Evolutionary conservation across 495 filamentous ascomycete species (phyloP).

Genomic region (Cercophora samala): DNA sequence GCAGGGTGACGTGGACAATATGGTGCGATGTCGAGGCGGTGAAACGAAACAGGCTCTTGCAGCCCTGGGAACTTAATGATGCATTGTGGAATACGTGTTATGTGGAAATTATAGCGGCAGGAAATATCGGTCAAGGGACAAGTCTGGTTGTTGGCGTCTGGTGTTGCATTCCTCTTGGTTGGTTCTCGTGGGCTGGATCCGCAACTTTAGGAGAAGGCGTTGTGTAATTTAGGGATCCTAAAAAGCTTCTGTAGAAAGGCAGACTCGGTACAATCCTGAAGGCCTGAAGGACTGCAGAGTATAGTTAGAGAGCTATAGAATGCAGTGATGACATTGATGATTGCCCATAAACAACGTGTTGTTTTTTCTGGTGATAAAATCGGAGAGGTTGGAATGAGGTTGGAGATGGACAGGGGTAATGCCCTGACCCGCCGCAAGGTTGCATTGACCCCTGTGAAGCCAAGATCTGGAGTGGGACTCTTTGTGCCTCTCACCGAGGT

Average conservation of each 20-base stretch:
- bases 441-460: background rate
- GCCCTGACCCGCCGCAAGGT: background rate
- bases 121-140: background rate
- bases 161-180: constrained; percentile 1
- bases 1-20: background rate
- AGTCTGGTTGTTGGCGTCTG: background rate
- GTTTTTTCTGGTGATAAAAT: background rate
- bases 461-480: background rate
- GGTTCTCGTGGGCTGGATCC: constrained; percentile 17
- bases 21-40: constrained; percentile 1
- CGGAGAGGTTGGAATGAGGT: constrained; percentile 1
- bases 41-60: background rate
- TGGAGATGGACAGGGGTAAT: constrained; percentile 1
- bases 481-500: constrained; percentile 8
- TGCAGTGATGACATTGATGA: background rate
- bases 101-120: background rate
- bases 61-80: constrained; percentile 4
- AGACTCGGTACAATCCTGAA: background rate
- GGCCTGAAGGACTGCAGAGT: background rate
- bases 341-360: background rate
- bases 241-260: background rate
- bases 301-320: background rate
- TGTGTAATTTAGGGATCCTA: background rate
- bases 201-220: background rate
- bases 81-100: background rate